These are phyloP conservation scores for Meripilus lineatus DNA, from an alignment of 1,284 basidiomycete species.

Conservation along the genomic window DNA sequence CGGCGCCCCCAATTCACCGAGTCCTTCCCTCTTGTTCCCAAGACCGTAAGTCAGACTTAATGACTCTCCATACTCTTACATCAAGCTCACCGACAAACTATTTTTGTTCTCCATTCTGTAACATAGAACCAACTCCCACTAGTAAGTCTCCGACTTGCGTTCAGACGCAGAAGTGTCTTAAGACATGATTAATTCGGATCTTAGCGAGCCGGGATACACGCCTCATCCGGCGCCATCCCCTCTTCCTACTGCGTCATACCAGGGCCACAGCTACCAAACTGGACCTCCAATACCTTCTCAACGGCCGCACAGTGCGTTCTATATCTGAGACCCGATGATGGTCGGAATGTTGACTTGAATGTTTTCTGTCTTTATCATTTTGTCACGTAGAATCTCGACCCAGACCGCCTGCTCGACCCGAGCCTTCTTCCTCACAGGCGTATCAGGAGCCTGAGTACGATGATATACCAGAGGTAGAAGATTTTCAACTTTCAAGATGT, in stretches of 20 bases:
- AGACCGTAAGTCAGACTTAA: not conserved
- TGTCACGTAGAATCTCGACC: not conserved
- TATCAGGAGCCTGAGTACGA: not conserved
- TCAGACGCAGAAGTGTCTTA: too few relatives aligned
- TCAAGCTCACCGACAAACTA: not conserved
- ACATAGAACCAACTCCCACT: not conserved
- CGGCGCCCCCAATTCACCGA: constrained; percentile 9
- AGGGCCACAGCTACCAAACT: not conserved
- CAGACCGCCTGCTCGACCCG: not conserved
- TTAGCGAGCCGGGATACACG: not conserved
- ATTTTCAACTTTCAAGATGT: constrained; percentile 58
- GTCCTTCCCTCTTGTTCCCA: not conserved
- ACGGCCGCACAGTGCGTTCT: not conserved
- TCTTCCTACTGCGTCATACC: not conserved
- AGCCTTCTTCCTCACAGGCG: not conserved
- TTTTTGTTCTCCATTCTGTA: not conserved
- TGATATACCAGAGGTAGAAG: not conserved
- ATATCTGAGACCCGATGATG: not conserved
- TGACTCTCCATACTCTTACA: not conserved
- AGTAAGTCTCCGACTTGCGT: not conserved
- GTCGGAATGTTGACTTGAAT: not conserved
- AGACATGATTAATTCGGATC: too few relatives aligned
- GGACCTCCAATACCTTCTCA: not conserved
- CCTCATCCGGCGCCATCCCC: not conserved
- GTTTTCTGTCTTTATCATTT: not conserved